phyloP scores from a whole-genome alignment of 108 stramenopile genomes.

The Poteriospumella lacustris region DNA sequence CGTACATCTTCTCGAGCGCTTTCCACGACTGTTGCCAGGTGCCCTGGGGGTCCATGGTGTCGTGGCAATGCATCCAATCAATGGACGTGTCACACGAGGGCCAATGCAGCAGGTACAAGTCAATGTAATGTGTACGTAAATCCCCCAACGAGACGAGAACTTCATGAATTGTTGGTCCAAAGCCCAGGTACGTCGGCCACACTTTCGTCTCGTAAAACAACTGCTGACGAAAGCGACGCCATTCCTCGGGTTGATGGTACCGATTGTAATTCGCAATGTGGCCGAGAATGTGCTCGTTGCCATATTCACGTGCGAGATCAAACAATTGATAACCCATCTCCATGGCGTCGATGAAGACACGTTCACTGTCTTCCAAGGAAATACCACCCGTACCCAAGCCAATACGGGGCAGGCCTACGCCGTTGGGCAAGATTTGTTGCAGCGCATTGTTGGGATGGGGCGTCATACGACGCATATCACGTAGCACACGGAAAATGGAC shows the following conservation, averaged over 20 bases:
- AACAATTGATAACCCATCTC: conserved; percentile 5
- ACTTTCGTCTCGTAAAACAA: conserved; percentile 81
- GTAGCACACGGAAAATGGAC: not conserved
- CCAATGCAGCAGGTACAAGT: conserved; percentile 86
- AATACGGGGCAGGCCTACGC: not conserved
- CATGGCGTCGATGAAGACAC: not conserved
- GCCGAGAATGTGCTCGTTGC: conserved; percentile 11
- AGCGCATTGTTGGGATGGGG: not conserved
- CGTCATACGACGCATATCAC: not conserved
- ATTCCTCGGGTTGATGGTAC: not conserved
- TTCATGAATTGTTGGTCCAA: conserved; percentile 73
- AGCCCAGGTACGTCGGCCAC: conserved; percentile 46
- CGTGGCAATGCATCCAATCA: conserved; percentile 26
- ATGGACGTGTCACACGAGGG: conserved; percentile 19
- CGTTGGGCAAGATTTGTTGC: not conserved
- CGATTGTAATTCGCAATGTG: not conserved
- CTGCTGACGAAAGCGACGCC: too few species aligned
- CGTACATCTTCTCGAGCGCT: not conserved
- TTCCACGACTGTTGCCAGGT: conserved; percentile 6
- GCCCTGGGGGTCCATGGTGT: not conserved
- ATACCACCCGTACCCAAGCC: conserved; percentile 26
- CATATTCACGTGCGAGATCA: conserved; percentile 25
- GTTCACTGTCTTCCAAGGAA: not conserved
- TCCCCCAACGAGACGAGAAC: conserved; percentile 69
- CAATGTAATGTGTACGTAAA: conserved; percentile 73